A percentile compares a stretch with the other conserved stretches of the same genome.
Evolutionary conservation across 768 basidiomycete species (phyloP).

Genomic region (Collybia mongolica): DNA sequence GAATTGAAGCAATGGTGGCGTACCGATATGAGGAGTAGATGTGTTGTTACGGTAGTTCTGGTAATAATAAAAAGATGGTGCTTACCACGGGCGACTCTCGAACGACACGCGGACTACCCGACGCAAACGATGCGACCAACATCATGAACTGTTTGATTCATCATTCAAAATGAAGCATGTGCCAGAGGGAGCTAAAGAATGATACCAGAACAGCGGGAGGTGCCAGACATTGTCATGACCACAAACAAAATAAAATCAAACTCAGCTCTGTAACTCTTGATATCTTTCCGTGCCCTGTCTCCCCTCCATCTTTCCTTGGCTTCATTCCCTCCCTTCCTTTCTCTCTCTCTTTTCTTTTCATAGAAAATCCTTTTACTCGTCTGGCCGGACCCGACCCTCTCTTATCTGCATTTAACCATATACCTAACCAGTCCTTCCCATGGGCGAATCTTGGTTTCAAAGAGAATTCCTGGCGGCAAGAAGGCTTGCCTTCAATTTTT

Average conservation of each 20-base stretch:
- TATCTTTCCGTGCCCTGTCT: neutral
- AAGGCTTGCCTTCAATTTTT: conserved; percentile 68
- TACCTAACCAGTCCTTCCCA: conserved; percentile 25
- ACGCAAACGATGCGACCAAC: conserved; percentile 29
- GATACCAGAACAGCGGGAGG: no score
- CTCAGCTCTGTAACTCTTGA: conserved; percentile 6
- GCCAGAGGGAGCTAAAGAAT: neutral
- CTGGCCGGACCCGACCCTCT: conserved; percentile 55
- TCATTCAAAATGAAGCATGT: neutral
- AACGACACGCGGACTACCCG: neutral
- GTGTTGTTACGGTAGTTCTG: neutral
- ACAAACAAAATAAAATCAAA: conserved; percentile 17
- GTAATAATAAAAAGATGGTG: neutral
- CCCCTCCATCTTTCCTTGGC: conserved; percentile 13
- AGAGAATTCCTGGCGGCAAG: conserved; percentile 64
- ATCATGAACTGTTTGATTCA: neutral
- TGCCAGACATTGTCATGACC: conserved; percentile 26
- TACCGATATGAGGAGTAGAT: conserved; percentile 85
- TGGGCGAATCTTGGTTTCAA: conserved; percentile 73
- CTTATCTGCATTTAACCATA: conserved; percentile 22
- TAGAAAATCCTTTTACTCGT: conserved; percentile 10
- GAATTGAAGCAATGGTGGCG: conserved; percentile 97
- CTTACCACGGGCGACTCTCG: no score
- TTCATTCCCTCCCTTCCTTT: conserved; percentile 16
- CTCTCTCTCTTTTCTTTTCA: conserved; percentile 21